phyloP scores from a whole-genome alignment of 306 rosid species.

The Phaseolus lunatus region DNA sequence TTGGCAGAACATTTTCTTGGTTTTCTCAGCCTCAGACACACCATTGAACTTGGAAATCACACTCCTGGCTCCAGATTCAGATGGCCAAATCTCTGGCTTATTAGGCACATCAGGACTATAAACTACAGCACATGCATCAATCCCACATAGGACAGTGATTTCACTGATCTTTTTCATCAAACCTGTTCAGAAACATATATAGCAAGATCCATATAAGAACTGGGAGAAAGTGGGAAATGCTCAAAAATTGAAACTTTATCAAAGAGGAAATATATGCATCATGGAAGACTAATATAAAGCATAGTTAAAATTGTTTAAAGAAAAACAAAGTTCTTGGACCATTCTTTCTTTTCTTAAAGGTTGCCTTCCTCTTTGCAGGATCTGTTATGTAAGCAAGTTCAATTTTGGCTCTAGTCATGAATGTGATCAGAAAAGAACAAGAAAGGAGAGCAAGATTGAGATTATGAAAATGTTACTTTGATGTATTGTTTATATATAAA shows the following conservation, averaged over 20 bases:
- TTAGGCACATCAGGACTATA: constrained; percentile 16
- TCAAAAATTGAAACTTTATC: neutral
- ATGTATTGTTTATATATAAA: constrained; percentile 10
- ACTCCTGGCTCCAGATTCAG: neutral
- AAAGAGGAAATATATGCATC: neutral
- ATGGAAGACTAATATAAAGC: neutral
- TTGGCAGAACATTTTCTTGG: constrained; percentile 44
- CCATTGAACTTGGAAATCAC: neutral
- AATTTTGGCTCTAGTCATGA: constrained; percentile 48
- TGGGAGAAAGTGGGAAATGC: neutral
- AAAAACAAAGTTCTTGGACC: neutral
- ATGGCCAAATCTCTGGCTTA: constrained; percentile 51
- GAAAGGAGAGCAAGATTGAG: neutral
- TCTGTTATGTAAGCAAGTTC: constrained; percentile 34
- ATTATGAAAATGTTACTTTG: neutral
- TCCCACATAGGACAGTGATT: constrained; percentile 30
- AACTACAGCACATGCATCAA: constrained; percentile 46
- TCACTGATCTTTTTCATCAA: constrained; percentile 20
- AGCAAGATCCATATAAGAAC: neutral
- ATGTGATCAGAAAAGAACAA: neutral
- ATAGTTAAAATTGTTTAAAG: neutral
- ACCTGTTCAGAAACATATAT: neutral
- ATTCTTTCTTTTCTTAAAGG: constrained; percentile 41
- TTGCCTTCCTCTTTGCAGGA: constrained; percentile 41
- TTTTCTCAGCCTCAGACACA: neutral